phyloP scores from a whole-genome alignment of 805 yeast genomes.

The Saccharomyces paradoxus region DNA sequence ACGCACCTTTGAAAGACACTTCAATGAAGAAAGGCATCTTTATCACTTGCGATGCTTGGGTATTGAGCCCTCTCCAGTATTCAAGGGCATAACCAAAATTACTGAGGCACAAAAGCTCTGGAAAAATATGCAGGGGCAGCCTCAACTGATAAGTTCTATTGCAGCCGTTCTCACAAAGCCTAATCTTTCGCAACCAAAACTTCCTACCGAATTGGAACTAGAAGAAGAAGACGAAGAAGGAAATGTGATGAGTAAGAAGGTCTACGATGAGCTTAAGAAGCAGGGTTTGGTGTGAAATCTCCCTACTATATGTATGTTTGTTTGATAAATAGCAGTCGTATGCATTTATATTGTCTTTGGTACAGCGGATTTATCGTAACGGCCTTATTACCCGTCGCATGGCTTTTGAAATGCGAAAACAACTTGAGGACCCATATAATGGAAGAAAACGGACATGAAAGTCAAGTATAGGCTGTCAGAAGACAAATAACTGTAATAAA shows the following conservation, averaged over 20 bases:
- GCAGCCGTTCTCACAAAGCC: conserved; percentile 2
- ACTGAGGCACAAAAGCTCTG: conserved; percentile 60
- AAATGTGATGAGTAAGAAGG: conserved; percentile 78
- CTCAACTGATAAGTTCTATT: conserved; percentile 16
- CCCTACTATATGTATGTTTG: neutral
- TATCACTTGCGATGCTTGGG: conserved; percentile 74
- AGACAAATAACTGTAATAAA: neutral
- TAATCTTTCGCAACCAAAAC: conserved; percentile 2
- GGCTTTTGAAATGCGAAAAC: neutral
- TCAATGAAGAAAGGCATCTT: conserved; percentile 58
- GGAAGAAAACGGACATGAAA: neutral
- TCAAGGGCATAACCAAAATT: conserved; percentile 58
- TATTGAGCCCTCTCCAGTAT: conserved; percentile 42
- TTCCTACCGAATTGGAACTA: conserved; percentile 39
- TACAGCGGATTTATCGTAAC: no score
- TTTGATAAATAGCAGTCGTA: neutral
- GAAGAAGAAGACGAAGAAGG: conserved; percentile 93
- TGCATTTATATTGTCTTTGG: neutral
- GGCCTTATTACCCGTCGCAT: neutral
- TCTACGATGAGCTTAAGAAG: conserved; percentile 74
- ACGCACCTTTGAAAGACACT: conserved; percentile 63
- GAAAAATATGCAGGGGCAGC: conserved; percentile 33
- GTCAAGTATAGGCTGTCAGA: neutral
- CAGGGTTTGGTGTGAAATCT: conserved; percentile 63
- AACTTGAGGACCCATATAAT: neutral